Evolutionary conservation across 2,329 filamentous ascomycete species (phyloP), one percentile per base, ranked within the genome.

Genomic region (Apiospora koreana): DNA sequence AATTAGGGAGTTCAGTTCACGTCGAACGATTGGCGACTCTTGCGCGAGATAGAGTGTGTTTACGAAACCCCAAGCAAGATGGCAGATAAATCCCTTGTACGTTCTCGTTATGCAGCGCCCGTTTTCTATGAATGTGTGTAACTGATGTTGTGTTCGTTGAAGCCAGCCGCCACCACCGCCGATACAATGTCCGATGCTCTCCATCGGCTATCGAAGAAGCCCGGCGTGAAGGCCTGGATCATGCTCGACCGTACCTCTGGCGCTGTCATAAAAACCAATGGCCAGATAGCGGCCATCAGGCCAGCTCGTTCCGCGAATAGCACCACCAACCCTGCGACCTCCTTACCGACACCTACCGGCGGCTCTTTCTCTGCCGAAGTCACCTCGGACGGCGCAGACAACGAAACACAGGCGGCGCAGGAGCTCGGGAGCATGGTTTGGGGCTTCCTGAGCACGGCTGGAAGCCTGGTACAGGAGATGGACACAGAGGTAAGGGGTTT

Each of bases 371-470:
- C 84, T 25, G 82, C 80, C 74, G 86, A 87, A 71, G 79, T 80
- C 35, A 78, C 79, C 45, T 79, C 77, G 50, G 76, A 76, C 64
- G 54, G 31, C 54, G 80, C 83, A 58, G 81, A 84, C 74, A 83
- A 79, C 75, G 85, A 88, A 76, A 85, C 86, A 69, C 86, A 87
- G 75, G 90, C 86, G 58, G 87, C 91, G 9, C 91, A 93, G 77
- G 91, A 94, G 73, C 90, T 95, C 72, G 93, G 93, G 9, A 85
- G 86, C 67, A 87, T 94, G 84, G 91, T 95, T 1, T 95, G 91
- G 91, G 88, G 87, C 68, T 95, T 93, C 80, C 86, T 95, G 72
- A 90, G 89, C 74, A 86, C 86, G 12, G 91, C 93, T 1, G 91
- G 90, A 23, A 87, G 85, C 50, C 82, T 95, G 74, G 89, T 94